A percentile compares a stretch with the other conserved stretches of the same genome.
These are phyloP conservation scores for Xylariaceae sp. DNA, from an alignment of 2,329 filamentous ascomycete genomes.

Conservation along the genomic window DNA sequence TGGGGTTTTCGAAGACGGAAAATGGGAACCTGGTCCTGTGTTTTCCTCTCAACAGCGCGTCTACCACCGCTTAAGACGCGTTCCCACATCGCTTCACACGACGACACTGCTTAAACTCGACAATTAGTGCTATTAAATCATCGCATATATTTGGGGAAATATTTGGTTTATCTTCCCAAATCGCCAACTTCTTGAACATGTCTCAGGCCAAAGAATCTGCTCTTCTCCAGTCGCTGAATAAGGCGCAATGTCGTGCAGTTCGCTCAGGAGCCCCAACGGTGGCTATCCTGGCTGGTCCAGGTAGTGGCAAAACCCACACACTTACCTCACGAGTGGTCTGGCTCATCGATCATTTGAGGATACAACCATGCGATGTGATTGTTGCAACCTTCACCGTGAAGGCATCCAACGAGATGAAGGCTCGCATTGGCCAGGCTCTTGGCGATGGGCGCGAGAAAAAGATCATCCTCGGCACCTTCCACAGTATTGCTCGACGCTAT, in stretches of 20 bases:
- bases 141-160: too few relatives aligned
- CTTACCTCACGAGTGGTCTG: slow-evolving; percentile 89
- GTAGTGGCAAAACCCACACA: slow-evolving; percentile 90
- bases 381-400: slow-evolving; percentile 98
- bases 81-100: background rate
- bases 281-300: slow-evolving; percentile 64
- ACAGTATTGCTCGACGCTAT: slow-evolving; percentile 86
- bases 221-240: slow-evolving; percentile 48
- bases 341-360: slow-evolving; percentile 67
- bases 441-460: slow-evolving; percentile 70
- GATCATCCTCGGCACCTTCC: slow-evolving; percentile 87
- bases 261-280: slow-evolving; percentile 50
- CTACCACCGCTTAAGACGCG: slow-evolving; percentile 8
- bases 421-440: slow-evolving; percentile 76
- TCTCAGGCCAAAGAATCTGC: slow-evolving; percentile 12
- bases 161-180: too few relatives aligned
- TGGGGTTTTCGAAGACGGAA: background rate
- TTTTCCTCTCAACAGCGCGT: slow-evolving; percentile 5
- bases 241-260: slow-evolving; percentile 52
- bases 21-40: slow-evolving; percentile 14
- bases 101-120: too few relatives aligned
- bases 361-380: slow-evolving; percentile 81
- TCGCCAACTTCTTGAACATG: slow-evolving; percentile 11
- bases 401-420: slow-evolving; percentile 88
- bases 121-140: too few relatives aligned